A percentile compares a stretch with the other conserved stretches of the same genome.
Evolutionary conservation across 208 protist species (phyloP).

Genomic region (Crithidia mellificae): DNA sequence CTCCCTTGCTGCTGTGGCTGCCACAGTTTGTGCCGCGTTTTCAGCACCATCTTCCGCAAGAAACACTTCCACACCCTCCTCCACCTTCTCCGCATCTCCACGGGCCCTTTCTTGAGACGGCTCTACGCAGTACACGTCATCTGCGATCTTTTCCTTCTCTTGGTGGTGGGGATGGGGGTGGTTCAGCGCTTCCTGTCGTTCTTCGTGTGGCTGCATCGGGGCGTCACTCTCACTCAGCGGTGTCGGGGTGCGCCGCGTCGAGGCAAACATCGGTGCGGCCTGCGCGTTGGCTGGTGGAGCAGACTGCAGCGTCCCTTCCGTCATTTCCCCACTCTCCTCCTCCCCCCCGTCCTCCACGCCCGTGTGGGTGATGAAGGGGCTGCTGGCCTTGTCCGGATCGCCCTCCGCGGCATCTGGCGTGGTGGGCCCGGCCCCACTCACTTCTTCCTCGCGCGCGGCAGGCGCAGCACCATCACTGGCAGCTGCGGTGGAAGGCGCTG

Average conservation of each 20-base stretch:
- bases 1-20: background rate
- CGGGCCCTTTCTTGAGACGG: too few species aligned
- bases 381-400: conserved; percentile 4
- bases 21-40: background rate
- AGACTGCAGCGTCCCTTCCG: background rate
- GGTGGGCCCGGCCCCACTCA: background rate
- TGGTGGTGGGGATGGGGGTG: background rate
- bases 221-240: background rate
- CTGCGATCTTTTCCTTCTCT: too few species aligned
- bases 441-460: background rate
- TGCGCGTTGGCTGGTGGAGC: conserved; percentile 10
- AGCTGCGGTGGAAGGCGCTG: background rate
- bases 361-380: background rate
- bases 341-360: conserved; percentile 10
- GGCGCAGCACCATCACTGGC: background rate
- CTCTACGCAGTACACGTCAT: too few species aligned
- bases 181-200: too few species aligned
- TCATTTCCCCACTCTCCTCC: too few species aligned
- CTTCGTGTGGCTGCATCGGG: background rate
- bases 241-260: background rate
- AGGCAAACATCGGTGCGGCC: conserved; percentile 8
- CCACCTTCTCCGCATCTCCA: background rate
- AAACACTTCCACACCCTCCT: background rate
- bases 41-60: background rate
- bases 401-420: conserved; percentile 7